These are phyloP conservation scores for Geranomyces michiganensis DNA, from an alignment of 192 early-diverging fungal species.

Conservation along the genomic window DNA sequence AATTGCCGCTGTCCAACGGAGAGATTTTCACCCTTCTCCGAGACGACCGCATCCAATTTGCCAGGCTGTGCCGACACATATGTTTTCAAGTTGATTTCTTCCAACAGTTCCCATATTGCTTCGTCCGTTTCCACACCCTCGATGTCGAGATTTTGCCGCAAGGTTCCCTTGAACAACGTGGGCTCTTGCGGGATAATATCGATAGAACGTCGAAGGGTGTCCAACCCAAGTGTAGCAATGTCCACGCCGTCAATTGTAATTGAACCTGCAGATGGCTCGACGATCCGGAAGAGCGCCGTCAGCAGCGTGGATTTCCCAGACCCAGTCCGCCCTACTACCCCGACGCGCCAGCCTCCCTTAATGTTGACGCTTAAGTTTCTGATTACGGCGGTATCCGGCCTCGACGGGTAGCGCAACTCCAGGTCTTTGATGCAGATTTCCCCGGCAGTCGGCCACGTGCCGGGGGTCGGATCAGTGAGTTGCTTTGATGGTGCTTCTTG, in stretches of 20 bases:
- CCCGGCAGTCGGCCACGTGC: constrained; percentile 47
- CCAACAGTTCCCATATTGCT: constrained; percentile 70
- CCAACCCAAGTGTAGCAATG: constrained; percentile 35
- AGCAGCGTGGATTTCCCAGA: constrained; percentile 54
- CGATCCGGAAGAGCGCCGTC: constrained; percentile 50
- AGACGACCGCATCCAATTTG: constrained; percentile 73
- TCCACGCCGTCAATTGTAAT: constrained; percentile 57
- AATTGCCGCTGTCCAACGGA: constrained; percentile 64
- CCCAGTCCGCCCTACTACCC: constrained; percentile 54
- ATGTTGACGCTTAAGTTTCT: constrained; percentile 41
- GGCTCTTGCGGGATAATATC: constrained; percentile 52
- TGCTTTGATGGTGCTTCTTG: constrained; percentile 30
- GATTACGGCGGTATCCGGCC: constrained; percentile 39
- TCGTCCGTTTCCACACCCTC: constrained; percentile 60
- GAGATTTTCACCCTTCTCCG: constrained; percentile 69
- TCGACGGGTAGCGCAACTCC: constrained; percentile 37
- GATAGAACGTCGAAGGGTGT: constrained; percentile 33
- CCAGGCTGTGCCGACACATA: constrained; percentile 29
- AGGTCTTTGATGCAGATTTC: constrained; percentile 42
- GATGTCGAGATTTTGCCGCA: constrained; percentile 75
- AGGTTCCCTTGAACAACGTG: constrained; percentile 54
- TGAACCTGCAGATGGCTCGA: constrained; percentile 36
- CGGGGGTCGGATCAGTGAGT: constrained; percentile 37
- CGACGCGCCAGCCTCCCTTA: constrained; percentile 43
- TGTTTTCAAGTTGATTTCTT: constrained; percentile 49